Evolutionary conservation across 2,329 filamentous ascomycete genomes (phyloP).

Genomic region (Alternaria arborescens): DNA sequence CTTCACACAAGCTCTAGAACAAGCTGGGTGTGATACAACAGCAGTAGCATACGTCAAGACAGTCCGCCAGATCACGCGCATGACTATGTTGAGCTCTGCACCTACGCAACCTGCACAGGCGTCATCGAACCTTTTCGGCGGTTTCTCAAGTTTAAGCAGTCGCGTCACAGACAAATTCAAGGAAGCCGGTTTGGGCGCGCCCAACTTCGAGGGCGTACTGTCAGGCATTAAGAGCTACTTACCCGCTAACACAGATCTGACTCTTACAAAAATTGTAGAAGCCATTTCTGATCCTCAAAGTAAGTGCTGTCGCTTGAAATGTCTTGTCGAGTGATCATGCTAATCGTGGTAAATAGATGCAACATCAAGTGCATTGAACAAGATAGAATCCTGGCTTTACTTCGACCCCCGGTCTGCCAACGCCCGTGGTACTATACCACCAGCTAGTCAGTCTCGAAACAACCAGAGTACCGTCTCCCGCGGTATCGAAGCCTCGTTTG

Average conservation of each 20-base stretch:
- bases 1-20: slow-evolving; percentile 83
- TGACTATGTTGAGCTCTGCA: slow-evolving; percentile 96
- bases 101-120: slow-evolving; percentile 71
- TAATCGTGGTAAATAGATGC: slow-evolving; percentile 60
- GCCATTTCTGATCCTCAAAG: slow-evolving; percentile 93
- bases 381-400: slow-evolving; percentile 96
- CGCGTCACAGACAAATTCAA: slow-evolving; percentile 94
- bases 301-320: neutral
- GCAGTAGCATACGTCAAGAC: slow-evolving; percentile 79
- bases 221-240: slow-evolving; percentile 98
- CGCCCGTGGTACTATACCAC: slow-evolving; percentile 88
- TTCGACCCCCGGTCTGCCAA: slow-evolving; percentile 95
- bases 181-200: slow-evolving; percentile 79
- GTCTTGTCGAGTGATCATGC: neutral
- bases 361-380: slow-evolving; percentile 89
- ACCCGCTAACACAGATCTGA: slow-evolving; percentile 94
- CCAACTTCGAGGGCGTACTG: slow-evolving; percentile 91
- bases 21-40: slow-evolving; percentile 77
- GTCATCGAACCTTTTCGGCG: slow-evolving; percentile 84
- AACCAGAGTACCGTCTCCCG: slow-evolving; percentile 52
- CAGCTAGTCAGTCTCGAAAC: slow-evolving; percentile 67
- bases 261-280: slow-evolving; percentile 96
- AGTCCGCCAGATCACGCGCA: slow-evolving; percentile 93
- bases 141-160: slow-evolving; percentile 90
- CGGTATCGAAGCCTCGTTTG: slow-evolving; percentile 85